A percentile compares a stretch with the other conserved stretches of the same genome.
Evolutionary conservation across 2,329 filamentous ascomycete species (phyloP).

Genomic region (Sordariomycetes sp.): DNA sequence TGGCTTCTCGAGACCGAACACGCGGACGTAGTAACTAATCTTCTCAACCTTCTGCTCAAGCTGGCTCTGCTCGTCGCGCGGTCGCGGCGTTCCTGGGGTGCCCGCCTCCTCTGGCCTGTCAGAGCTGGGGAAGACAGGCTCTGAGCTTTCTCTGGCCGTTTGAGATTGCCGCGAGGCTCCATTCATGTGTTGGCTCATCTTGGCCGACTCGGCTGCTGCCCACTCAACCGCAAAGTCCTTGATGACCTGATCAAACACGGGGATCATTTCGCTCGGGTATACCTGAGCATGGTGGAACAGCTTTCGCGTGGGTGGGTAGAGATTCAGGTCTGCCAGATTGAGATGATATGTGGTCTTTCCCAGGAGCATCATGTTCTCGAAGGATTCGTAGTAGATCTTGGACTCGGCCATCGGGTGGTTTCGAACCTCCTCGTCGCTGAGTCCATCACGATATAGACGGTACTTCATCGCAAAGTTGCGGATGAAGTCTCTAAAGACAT

Average conservation of each 20-base stretch:
- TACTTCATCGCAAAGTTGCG: slow-evolving; percentile 91
- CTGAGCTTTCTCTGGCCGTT: slow-evolving; percentile 53
- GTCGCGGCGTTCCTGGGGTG: slow-evolving; percentile 29
- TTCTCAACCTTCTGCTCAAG: slow-evolving; percentile 75
- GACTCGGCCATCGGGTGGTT: slow-evolving; percentile 62
- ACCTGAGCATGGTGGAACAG: slow-evolving; percentile 91
- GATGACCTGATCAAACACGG: slow-evolving; percentile 88
- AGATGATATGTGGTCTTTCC: slow-evolving; percentile 79
- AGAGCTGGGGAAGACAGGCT: slow-evolving; percentile 71
- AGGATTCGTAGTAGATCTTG: slow-evolving; percentile 74
- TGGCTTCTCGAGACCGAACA: slow-evolving; percentile 77
- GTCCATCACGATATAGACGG: slow-evolving; percentile 82
- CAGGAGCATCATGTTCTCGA: slow-evolving; percentile 85
- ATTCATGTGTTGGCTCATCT: slow-evolving; percentile 53
- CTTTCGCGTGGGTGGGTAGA: slow-evolving; percentile 87
- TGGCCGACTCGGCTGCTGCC: slow-evolving; percentile 69
- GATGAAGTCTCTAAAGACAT: slow-evolving; percentile 84
- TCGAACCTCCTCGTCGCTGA: slow-evolving; percentile 65
- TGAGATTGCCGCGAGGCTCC: slow-evolving; percentile 35
- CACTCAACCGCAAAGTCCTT: slow-evolving; percentile 92
- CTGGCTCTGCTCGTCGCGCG: slow-evolving; percentile 40
- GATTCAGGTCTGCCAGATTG: slow-evolving; percentile 80
- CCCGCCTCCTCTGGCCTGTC: slow-evolving; percentile 49
- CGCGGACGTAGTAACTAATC: slow-evolving; percentile 75
- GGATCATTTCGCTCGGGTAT: slow-evolving; percentile 93